Evolutionary conservation across 495 filamentous ascomycete species (phyloP).

Genomic region (Penicillium ucsense): DNA sequence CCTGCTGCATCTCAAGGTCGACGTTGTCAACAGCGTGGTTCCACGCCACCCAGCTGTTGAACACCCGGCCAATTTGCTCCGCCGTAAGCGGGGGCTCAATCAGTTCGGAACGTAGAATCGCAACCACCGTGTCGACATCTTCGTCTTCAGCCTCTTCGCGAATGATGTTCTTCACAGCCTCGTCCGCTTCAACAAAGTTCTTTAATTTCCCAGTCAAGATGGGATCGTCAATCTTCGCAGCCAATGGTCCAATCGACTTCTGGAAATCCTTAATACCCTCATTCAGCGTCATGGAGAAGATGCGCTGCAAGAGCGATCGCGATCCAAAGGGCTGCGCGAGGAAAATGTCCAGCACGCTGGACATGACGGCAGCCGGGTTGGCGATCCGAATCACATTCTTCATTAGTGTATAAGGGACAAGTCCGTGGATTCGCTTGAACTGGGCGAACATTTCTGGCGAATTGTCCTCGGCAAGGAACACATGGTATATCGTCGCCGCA

Average conservation of each 20-base stretch:
- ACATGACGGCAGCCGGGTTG: conserved; percentile 94
- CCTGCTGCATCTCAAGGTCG: conserved; percentile 77
- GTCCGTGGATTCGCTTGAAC: conserved; percentile 81
- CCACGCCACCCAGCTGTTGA: conserved; percentile 96
- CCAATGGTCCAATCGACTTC: conserved; percentile 69
- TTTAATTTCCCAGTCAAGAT: conserved; percentile 77
- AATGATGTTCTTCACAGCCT: conserved; percentile 62
- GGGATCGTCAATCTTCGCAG: conserved; percentile 62
- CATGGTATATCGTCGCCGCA: conserved; percentile 90
- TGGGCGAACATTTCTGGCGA: conserved; percentile 93
- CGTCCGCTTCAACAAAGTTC: conserved; percentile 62
- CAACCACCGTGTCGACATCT: conserved; percentile 71
- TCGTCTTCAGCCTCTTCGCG: conserved; percentile 61
- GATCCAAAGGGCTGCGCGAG: conserved; percentile 89
- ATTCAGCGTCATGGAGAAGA: conserved; percentile 82
- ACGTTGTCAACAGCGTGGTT: conserved; percentile 87
- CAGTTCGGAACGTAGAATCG: conserved; percentile 65
- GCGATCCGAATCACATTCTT: conserved; percentile 96
- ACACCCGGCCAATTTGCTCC: conserved; percentile 71
- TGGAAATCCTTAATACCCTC: conserved; percentile 83
- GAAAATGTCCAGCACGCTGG: conserved; percentile 83
- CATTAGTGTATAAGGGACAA: conserved; percentile 83
- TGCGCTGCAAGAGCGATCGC: conserved; percentile 81
- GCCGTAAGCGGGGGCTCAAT: conserved; percentile 57
- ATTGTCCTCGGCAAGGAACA: conserved; percentile 97